A percentile compares a stretch with the other conserved stretches of the same genome.
phyloP scores from a whole-genome alignment of 352 stramenopile species.

The Globisporangium splendens region DNA sequence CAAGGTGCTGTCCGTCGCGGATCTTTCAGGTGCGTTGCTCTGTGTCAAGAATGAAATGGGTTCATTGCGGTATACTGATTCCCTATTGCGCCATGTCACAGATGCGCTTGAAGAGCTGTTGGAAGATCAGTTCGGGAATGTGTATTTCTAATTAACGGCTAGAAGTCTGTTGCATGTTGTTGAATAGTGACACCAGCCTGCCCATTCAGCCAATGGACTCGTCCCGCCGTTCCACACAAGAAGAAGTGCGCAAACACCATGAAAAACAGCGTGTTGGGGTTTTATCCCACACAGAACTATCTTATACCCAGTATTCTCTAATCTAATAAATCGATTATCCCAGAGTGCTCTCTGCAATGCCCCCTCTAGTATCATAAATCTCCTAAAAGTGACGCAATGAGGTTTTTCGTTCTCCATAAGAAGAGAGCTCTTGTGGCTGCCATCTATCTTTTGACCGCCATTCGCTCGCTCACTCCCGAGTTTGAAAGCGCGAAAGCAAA shows the following conservation, averaged over 20 bases:
- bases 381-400: not conserved
- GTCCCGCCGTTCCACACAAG: not conserved
- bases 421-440: not conserved
- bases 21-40: constrained; percentile 40
- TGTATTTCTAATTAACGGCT: constrained; percentile 39
- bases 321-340: not conserved
- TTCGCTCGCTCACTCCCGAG: not conserved
- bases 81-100: constrained; percentile 17
- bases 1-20: constrained; percentile 49
- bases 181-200: not conserved
- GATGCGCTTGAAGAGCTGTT: constrained; percentile 44
- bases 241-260: not conserved
- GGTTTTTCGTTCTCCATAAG: not conserved
- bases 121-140: constrained; percentile 52
- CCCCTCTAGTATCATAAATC: not conserved
- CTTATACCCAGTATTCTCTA: not conserved
- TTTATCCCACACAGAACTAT: not conserved
- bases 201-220: not conserved
- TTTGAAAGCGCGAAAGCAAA: constrained; percentile 5
- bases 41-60: no score
- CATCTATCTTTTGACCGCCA: not conserved
- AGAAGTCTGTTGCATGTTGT: no score
- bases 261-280: not conserved
- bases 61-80: not conserved
- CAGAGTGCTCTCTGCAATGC: not conserved